phyloP scores from a whole-genome alignment of 2,329 filamentous ascomycete species.

The Arthrobotrys pseudoclavata region DNA sequence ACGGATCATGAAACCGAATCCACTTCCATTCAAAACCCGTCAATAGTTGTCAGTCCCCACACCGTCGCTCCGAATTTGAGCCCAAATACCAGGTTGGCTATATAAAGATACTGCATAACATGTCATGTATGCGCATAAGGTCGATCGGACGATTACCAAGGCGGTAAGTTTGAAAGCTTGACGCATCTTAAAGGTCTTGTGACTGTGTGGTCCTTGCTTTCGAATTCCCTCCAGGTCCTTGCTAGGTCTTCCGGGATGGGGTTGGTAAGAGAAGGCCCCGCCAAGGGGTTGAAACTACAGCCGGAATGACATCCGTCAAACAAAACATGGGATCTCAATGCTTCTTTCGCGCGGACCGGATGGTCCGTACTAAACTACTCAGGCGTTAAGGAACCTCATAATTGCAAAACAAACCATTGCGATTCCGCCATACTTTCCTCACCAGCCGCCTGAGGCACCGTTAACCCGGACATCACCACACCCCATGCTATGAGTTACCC shows the following conservation, averaged over 20 bases:
- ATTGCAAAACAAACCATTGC: conserved; percentile 45
- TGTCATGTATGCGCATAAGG: conserved; percentile 27
- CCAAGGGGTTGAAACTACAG: conserved; percentile 60
- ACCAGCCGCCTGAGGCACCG: conserved; percentile 23
- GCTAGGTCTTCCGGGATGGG: not conserved
- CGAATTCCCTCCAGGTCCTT: not conserved
- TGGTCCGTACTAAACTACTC: conserved; percentile 41
- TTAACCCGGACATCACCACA: conserved; percentile 3
- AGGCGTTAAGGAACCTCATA: conserved; percentile 20
- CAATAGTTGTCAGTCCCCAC: conserved; percentile 30
- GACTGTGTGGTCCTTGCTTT: conserved; percentile 19
- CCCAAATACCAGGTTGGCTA: conserved; percentile 25
- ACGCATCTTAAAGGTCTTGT: conserved; percentile 41
- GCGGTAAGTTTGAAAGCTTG: conserved; percentile 41
- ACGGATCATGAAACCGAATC: conserved; percentile 50
- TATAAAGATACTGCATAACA: conserved; percentile 40
- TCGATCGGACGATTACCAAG: conserved; percentile 54
- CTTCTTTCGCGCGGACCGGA: conserved; percentile 46
- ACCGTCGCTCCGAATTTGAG: conserved; percentile 19
- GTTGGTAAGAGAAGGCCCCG: conserved; percentile 24
- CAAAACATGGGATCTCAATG: conserved; percentile 34
- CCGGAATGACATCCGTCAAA: conserved; percentile 60
- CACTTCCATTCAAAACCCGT: conserved; percentile 14
- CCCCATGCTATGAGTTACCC: not conserved
- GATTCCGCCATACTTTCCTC: conserved; percentile 27